phyloP scores from a whole-genome alignment of 225 moss, liverwort and hornwort species.

The Antitrichia curtipendula region DNA sequence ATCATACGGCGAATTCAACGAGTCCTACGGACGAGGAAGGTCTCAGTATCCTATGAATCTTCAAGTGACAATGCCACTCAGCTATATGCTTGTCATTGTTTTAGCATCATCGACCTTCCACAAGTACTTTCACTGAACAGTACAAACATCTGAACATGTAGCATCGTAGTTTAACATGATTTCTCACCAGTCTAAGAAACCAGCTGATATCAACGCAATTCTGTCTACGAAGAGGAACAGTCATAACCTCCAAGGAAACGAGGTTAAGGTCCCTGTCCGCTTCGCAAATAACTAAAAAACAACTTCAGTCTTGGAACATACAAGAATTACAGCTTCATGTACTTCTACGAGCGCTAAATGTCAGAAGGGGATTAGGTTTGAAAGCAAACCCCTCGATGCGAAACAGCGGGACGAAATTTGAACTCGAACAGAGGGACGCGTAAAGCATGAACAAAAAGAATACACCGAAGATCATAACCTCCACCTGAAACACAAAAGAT shows the following conservation, averaged over 20 bases:
- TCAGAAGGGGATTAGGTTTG: background rate
- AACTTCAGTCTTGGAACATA: background rate
- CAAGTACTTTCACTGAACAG: background rate
- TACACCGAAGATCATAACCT: too few relatives aligned
- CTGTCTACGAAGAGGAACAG: background rate
- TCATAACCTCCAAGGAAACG: background rate
- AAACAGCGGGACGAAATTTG: too few relatives aligned
- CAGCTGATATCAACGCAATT: constrained; percentile 10
- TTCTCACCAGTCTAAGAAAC: background rate
- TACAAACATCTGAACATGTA: background rate
- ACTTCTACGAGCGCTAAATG: background rate
- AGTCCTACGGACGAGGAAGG: background rate
- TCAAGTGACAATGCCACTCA: constrained; percentile 1
- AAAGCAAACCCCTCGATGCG: background rate
- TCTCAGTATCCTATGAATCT: background rate
- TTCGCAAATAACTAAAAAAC: background rate
- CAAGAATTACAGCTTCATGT: background rate
- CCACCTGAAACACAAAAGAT: too few relatives aligned
- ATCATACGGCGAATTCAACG: too few relatives aligned
- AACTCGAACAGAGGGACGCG: too few relatives aligned
- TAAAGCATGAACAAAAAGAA: background rate
- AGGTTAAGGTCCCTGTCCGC: background rate
- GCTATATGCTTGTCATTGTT: constrained; percentile 1
- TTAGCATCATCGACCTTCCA: background rate
- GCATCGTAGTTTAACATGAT: constrained; percentile 17